Conservation (phyloP, 495 filamentous ascomycete genomes). For the Tuber magnatum region DNA sequence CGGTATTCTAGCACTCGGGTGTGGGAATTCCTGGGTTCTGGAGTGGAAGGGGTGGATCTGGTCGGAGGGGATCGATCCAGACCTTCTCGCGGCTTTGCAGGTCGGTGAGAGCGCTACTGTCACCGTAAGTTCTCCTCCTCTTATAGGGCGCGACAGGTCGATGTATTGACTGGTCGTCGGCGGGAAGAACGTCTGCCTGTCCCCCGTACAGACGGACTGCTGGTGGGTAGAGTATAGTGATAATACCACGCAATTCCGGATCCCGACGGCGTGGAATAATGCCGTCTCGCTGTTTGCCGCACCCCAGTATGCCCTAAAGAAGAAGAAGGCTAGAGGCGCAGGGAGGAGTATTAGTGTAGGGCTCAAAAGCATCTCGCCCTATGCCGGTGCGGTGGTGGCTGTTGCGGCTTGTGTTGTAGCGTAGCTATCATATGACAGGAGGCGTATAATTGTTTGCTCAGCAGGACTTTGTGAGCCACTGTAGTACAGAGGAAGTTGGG, state of each 20-base stretch:
- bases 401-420: background rate
- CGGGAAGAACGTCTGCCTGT: slow-evolving; percentile 25
- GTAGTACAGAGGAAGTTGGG: background rate
- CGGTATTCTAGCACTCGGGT: slow-evolving; percentile 18
- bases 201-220: slow-evolving; percentile 14
- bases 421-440: background rate
- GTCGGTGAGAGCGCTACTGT: slow-evolving; percentile 9
- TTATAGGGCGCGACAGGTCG: background rate
- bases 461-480: background rate
- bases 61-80: slow-evolving; percentile 23
- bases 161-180: background rate
- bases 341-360: slow-evolving; percentile 5
- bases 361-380: background rate
- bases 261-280: background rate
- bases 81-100: slow-evolving; percentile 19
- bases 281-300: slow-evolving; percentile 4
- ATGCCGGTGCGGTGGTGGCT: slow-evolving; percentile 7
- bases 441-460: background rate
- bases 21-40: slow-evolving; percentile 22
- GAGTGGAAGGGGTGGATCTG: slow-evolving; percentile 29
- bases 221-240: slow-evolving; percentile 22
- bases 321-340: slow-evolving; percentile 1
- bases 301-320: slow-evolving; percentile 17
- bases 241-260: slow-evolving; percentile 2
- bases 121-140: slow-evolving; percentile 11